phyloP scores from a whole-genome alignment of 139 green algal species.

The Nannochloris sp. region DNA sequence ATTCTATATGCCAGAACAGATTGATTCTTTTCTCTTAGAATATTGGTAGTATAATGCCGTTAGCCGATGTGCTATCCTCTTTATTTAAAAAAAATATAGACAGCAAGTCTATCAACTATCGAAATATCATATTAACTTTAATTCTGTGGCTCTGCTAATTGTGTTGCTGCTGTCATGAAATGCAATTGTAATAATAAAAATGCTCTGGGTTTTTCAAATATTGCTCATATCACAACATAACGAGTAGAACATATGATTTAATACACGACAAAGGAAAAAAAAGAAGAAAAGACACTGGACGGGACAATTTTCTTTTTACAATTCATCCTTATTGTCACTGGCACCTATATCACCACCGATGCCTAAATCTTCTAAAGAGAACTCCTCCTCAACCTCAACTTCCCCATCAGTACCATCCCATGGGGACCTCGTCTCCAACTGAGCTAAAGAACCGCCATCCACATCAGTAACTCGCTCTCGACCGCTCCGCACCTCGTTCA shows the following conservation, averaged over 20 bases:
- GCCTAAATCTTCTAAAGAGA: conserved; percentile 69
- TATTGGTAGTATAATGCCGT: too few species aligned
- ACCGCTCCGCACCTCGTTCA: conserved; percentile 38
- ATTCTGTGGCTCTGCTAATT: too few species aligned
- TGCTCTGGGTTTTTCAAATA: too few species aligned
- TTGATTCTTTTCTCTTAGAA: too few species aligned
- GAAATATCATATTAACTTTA: too few species aligned
- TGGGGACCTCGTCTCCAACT: conserved; percentile 14
- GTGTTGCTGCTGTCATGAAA: too few species aligned
- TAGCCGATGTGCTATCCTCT: too few species aligned
- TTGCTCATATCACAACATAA: neutral
- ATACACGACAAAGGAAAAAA: neutral
- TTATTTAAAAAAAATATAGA: too few species aligned
- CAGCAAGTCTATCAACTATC: too few species aligned
- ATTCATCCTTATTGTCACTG: neutral
- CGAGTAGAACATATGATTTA: neutral
- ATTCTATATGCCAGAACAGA: too few species aligned
- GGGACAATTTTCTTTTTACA: neutral
- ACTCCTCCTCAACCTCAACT: conserved; percentile 72
- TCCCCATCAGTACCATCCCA: conserved; percentile 80
- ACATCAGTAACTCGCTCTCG: conserved; percentile 28
- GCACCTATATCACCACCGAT: neutral
- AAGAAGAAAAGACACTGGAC: neutral
- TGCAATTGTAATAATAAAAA: too few species aligned
- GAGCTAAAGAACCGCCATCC: conserved; percentile 12